Percentiles rank a stretch among this genome's conserved stretches.
Evolutionary conservation across 257 asterid genomes (phyloP).

Genomic region (Nicotiana noctiflora): DNA sequence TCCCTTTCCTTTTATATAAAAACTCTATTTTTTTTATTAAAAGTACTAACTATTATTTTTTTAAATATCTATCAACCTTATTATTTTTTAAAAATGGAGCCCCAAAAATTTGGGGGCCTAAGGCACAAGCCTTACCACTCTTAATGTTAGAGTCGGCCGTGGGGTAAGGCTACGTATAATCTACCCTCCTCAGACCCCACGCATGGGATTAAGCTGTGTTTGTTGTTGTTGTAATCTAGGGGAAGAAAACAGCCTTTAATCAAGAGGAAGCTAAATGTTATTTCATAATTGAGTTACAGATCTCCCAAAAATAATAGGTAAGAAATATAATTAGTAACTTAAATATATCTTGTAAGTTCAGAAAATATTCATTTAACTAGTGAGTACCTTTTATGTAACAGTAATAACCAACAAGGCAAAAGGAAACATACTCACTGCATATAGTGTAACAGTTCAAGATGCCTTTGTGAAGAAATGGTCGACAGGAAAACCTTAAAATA

Average conservation of each 20-base stretch:
- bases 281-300: neutral
- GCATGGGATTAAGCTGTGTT: too few species aligned
- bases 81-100: too few species aligned
- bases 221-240: neutral
- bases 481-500: neutral
- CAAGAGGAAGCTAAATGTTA: neutral
- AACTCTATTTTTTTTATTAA: too few species aligned
- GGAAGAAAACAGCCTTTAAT: neutral
- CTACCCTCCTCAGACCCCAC: too few species aligned
- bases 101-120: too few species aligned
- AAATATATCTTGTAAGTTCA: neutral
- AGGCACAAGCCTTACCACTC: too few species aligned
- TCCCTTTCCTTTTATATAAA: too few species aligned
- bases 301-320: neutral
- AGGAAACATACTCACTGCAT: neutral
- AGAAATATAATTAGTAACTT: neutral
- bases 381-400: neutral
- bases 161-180: too few species aligned
- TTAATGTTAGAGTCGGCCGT: too few species aligned
- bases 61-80: too few species aligned
- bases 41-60: too few species aligned
- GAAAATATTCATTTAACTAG: neutral
- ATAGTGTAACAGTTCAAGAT: neutral
- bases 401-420: neutral
- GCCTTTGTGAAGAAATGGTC: neutral